Base-by-base conservation (phyloP, 805 yeast genomes). In the Ogataea henricii region DNA sequence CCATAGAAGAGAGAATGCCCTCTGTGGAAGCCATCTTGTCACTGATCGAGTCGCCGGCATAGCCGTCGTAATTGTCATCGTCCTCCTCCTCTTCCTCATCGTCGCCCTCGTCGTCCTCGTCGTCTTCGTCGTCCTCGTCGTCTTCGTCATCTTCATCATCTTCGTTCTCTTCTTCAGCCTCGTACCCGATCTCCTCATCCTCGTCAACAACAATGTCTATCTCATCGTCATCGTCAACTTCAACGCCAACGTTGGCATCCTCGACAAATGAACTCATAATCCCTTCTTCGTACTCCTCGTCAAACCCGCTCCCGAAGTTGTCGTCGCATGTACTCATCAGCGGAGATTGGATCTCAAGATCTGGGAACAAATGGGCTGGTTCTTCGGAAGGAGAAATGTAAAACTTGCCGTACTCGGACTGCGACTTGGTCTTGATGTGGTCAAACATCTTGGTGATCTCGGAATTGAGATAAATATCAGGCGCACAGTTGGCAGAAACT, bases 391-490 rank as follows among this genome's bases (percentile, higher is more conserved):
- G 40, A 17, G 52, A 29, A 18, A 47, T 44, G 27, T 53, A 51
- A 21, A 49, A 57, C 43, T 40, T 51, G 17, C 46, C 48, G 16
- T 42, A 48, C 22, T 55, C 54, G 10, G 30, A 22, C 14, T 57
- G 54, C 4, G 43, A 35, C 20, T 46, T 41, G 18, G 26, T 13
- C 14, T 43, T 45, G 20, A 57, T 26, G 27, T 45, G 42, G 18
- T 49, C 49, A 44, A 57, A 55, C 23, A 57, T 35, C 26, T 46
- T 48, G 7, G 49, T 48, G n/a, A 53, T 47, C 14, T 57, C 56
- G 6, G 55, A 49, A 33, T 54, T 55, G 27, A 57, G 36, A 37
- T 57, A 57, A 6, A 57, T 55, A 18, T 47, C 58, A 18, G 59
- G 49, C 18, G 55, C 58, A 37, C 48, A 47, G 23, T 44, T 47